Evolutionary conservation across 163 green algal genomes (phyloP).

Genomic region (Trebouxiophyceae sp.): DNA sequence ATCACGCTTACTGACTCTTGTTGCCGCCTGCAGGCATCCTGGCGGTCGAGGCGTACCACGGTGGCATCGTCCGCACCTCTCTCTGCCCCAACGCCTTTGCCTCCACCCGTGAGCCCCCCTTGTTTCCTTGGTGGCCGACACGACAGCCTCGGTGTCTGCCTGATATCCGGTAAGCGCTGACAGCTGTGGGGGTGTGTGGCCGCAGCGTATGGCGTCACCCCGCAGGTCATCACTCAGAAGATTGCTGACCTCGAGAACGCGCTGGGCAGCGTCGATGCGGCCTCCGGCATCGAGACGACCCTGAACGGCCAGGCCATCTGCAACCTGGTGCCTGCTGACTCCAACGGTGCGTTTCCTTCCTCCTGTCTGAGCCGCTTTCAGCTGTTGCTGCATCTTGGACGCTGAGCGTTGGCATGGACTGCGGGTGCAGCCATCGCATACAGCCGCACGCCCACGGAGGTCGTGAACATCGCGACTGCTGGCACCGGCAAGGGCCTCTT

Average conservation of each 20-base stretch:
- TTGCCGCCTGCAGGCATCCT: too few species aligned
- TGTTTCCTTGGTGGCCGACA: constrained; percentile 18
- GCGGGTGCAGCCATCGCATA: background rate
- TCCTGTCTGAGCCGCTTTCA: background rate
- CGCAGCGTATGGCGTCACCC: background rate
- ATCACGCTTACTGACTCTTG: too few species aligned
- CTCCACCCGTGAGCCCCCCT: constrained; percentile 22
- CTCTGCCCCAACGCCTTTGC: background rate
- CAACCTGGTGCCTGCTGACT: background rate
- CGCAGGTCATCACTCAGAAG: background rate
- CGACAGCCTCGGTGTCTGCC: constrained; percentile 27
- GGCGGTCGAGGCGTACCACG: constrained; percentile 38
- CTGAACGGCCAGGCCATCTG: background rate
- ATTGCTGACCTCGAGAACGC: background rate
- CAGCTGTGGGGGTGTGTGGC: background rate
- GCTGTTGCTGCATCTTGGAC: background rate
- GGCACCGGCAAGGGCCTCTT: background rate
- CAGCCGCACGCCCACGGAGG: background rate
- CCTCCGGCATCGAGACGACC: background rate
- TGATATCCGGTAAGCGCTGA: constrained; percentile 1
- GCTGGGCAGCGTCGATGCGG: background rate
- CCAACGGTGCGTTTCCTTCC: background rate
- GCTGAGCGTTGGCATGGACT: background rate
- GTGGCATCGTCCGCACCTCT: constrained; percentile 7
- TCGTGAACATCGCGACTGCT: background rate